Evolutionary conservation across 176 grass and related monocot species (phyloP).

Genomic region (Paspalum vaginatum): DNA sequence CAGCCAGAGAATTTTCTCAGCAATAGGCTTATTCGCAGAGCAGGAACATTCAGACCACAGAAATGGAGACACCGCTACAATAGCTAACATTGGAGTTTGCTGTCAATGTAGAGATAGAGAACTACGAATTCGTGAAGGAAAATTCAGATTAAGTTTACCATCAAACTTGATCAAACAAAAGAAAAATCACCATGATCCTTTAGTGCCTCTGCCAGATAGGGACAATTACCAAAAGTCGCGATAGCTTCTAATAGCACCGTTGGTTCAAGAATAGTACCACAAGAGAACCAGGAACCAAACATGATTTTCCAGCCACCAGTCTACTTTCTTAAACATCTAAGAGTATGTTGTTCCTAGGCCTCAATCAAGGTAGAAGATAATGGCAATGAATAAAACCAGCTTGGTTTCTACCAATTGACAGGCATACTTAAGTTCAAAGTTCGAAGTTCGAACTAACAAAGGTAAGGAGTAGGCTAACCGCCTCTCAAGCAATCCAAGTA

Average conservation of each 20-base stretch:
- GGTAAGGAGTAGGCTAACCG: background rate
- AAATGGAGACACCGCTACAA: slow-evolving; percentile 4
- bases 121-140: background rate
- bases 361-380: background rate
- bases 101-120: background rate
- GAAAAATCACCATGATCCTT: background rate
- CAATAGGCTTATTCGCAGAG: background rate
- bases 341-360: background rate
- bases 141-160: background rate
- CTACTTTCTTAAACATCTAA: background rate
- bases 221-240: background rate
- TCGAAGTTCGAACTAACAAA: background rate
- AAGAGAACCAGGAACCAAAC: background rate
- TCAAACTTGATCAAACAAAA: background rate
- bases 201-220: background rate
- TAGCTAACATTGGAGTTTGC: background rate
- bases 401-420: background rate
- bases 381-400: background rate
- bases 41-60: background rate
- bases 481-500: slow-evolving; percentile 12
- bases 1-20: background rate
- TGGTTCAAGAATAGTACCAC: background rate
- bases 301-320: background rate
- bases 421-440: background rate
- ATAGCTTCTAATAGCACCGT: background rate